These are phyloP conservation scores for Blakeslea trispora DNA, from an alignment of 371 early-diverging fungal species.

Conservation along the genomic window DNA sequence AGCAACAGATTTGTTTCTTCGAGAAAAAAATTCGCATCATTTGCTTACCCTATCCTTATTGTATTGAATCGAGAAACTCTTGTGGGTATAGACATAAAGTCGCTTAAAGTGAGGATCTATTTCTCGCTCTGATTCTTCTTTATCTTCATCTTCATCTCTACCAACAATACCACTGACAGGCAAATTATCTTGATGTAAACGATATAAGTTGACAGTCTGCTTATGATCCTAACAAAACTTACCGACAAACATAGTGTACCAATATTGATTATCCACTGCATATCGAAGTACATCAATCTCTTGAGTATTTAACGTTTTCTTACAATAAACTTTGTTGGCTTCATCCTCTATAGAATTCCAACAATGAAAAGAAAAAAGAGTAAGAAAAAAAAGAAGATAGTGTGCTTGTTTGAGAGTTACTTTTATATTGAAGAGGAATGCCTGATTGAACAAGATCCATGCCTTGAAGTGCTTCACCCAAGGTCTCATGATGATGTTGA, in stretches of 20 bases:
- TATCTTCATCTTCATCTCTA: conserved; percentile 19
- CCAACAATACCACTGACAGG: conserved; percentile 60
- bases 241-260: conserved; percentile 76
- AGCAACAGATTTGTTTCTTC: no score
- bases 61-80: conserved; percentile 59
- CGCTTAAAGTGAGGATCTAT: conserved; percentile 29
- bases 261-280: conserved; percentile 69
- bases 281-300: conserved; percentile 61
- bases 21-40: no score
- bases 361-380: no score
- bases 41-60: conserved; percentile 56
- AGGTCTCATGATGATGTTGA: conserved; percentile 74
- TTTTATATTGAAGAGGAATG: conserved; percentile 62
- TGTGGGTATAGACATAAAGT: conserved; percentile 64
- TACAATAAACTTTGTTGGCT: conserved; percentile 46
- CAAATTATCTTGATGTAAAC: conserved; percentile 60
- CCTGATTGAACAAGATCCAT: conserved; percentile 77
- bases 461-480: conserved; percentile 83
- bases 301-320: conserved; percentile 33
- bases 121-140: conserved; percentile 21
- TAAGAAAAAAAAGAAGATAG: no score
- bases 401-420: no score
- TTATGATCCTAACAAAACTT: no score
- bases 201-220: no score
- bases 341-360: conserved; percentile 22